phyloP scores from a whole-genome alignment of 768 basidiomycete genomes.

The Galerina marginata region DNA sequence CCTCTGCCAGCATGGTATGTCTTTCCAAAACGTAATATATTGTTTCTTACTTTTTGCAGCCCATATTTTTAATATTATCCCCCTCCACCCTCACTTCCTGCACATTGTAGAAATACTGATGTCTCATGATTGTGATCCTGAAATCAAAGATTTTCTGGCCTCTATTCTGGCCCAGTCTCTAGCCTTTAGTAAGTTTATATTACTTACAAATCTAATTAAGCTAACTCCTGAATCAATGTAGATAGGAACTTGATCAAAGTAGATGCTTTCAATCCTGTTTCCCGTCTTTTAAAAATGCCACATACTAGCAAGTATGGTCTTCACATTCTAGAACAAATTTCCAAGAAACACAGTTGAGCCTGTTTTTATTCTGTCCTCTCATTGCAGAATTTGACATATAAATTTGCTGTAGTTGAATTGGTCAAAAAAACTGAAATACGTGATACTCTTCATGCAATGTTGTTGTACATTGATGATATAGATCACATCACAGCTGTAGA shows the following conservation, averaged over 20 bases:
- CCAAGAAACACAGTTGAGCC: background rate
- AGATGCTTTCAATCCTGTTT: background rate
- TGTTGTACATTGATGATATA: background rate
- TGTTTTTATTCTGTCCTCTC: background rate
- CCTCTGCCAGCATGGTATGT: background rate
- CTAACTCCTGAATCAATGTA: background rate
- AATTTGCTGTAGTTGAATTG: background rate
- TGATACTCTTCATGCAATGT: background rate
- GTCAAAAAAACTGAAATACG: background rate
- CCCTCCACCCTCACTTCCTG: background rate
- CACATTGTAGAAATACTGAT: background rate
- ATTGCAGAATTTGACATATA: background rate
- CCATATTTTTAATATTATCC: background rate
- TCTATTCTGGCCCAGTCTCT: background rate
- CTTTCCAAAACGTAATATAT: too few species aligned
- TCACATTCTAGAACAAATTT: background rate
- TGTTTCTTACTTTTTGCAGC: background rate
- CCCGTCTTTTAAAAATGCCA: background rate
- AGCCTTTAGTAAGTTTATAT: background rate
- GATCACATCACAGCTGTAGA: background rate
- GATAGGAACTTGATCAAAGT: background rate
- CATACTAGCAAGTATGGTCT: background rate
- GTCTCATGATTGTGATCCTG: background rate
- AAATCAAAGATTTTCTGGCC: background rate
- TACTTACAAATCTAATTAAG: too few species aligned